Base-by-base conservation (phyloP, 352 stramenopile species). In the Phytophthora syringae region DNA sequence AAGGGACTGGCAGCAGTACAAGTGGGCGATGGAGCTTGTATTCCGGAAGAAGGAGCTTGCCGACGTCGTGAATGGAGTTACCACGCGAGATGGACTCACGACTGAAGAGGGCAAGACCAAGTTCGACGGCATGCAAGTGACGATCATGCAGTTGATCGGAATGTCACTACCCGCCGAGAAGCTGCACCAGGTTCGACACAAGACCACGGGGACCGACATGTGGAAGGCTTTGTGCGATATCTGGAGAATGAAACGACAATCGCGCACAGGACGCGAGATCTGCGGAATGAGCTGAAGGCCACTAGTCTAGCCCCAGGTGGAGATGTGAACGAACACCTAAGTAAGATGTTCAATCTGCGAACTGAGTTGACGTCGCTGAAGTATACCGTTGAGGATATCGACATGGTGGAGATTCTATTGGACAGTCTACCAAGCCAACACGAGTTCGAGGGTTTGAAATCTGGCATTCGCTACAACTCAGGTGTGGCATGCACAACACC, bases 341-440 rank as follows among this genome's bases (percentile, higher is more conserved):
- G n/a, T 3, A 34, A 60, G 5, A 43, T 52, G 27, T 60, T 60
- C 40, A 21, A 22, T 6, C 12, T 52, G 10, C 36, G 25, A 16
- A 44, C 39, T 2, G 27, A 51, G 9, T 44, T 60, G 15, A 13
- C 6, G 5, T 44, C 25, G 3, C 28, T 45, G 7, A 34, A 24
- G 1, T 52, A 36, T 7, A 18, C 30, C 9, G 27, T 52, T n/a
- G 37, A 34, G 9, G 28, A 43, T 4, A 45, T 52, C 15, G 42
- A 42, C 12, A 52, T 60, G 52, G 49, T 37, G 40, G n/a, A 10
- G 15, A 44, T 52, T 27, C 5, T 60, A 21, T 7, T 52, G n/a
- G 27, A 51, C 0, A 52, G 40, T 16, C 9, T 60, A n/a, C 27
- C 52, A 11, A 12, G 42, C 10, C 52, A 52, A 10, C 24, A 18